Conservation (phyloP, 2,329 filamentous ascomycete genomes). For the Cladorrhinum sp. region DNA sequence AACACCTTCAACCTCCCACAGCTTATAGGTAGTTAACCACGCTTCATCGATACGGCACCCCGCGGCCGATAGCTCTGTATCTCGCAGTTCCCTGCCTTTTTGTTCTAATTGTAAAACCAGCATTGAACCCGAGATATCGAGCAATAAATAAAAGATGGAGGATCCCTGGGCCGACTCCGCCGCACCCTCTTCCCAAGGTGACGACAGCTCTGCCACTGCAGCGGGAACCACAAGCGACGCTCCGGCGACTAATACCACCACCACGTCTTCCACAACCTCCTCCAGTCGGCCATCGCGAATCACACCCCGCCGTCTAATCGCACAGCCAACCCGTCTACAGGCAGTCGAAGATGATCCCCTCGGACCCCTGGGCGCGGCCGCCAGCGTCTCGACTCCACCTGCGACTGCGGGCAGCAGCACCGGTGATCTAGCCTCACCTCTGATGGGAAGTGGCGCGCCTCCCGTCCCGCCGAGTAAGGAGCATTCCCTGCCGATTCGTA, state of each 20-base stretch:
- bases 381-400: constrained; percentile 33
- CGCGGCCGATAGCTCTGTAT: background rate
- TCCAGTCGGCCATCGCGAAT: constrained; percentile 43
- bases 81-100: background rate
- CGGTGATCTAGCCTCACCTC: constrained; percentile 29
- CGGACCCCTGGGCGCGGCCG: constrained; percentile 70
- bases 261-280: constrained; percentile 25
- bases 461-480: constrained; percentile 70
- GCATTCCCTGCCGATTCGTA: constrained; percentile 56
- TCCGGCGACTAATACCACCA: constrained; percentile 3
- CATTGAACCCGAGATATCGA: background rate
- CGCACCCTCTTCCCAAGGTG: constrained; percentile 24
- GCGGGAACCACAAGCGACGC: constrained; percentile 3
- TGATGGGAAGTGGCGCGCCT: constrained; percentile 37
- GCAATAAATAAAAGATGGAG: constrained; percentile 30
- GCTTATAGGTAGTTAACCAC: background rate
- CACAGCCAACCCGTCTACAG: constrained; percentile 74
- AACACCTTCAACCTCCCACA: background rate
- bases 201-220: constrained; percentile 33
- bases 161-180: constrained; percentile 53
- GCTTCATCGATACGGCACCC: background rate
- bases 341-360: constrained; percentile 73
- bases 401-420: constrained; percentile 23
- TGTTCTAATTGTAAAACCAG: background rate
- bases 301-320: constrained; percentile 62